Evolutionary conservation across 176 grass and related monocot genomes (phyloP).

Genomic region (Oryza brachyantha): DNA sequence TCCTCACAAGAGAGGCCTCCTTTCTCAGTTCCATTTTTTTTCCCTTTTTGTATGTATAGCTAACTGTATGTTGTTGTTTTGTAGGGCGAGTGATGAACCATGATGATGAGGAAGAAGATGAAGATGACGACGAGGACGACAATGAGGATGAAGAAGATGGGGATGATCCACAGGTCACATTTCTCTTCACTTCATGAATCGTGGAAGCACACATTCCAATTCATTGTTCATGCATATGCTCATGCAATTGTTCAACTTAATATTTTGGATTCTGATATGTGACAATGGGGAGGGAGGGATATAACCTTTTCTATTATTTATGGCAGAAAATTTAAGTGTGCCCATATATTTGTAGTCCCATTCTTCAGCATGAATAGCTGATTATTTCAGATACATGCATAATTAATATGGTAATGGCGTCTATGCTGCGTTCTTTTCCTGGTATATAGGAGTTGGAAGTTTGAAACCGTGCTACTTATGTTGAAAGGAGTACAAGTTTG

Average conservation of each 20-base stretch:
- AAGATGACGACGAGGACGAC: constrained; percentile 25
- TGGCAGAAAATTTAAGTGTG: background rate
- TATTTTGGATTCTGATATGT: background rate
- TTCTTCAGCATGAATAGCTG: background rate
- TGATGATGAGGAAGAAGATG: constrained; percentile 51
- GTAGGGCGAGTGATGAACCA: constrained; percentile 63
- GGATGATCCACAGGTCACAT: constrained; percentile 50
- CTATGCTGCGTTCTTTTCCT: background rate
- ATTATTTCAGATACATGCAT: background rate
- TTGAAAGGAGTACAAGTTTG: background rate
- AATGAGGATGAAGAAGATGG: constrained; percentile 56
- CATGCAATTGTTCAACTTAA: background rate
- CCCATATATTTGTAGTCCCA: background rate
- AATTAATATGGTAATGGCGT: background rate
- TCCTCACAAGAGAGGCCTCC: background rate
- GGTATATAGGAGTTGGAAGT: background rate
- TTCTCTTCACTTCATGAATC: background rate
- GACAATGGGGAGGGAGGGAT: background rate
- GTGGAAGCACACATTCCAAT: background rate
- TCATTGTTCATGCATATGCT: background rate
- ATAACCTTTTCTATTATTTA: background rate
- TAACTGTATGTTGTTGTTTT: constrained; percentile 14
- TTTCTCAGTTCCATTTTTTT: background rate
- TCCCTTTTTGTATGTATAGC: background rate
- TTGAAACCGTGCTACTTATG: background rate